phyloP scores from a whole-genome alignment of 1,284 basidiomycete species.

The Pterulicium gracile region DNA sequence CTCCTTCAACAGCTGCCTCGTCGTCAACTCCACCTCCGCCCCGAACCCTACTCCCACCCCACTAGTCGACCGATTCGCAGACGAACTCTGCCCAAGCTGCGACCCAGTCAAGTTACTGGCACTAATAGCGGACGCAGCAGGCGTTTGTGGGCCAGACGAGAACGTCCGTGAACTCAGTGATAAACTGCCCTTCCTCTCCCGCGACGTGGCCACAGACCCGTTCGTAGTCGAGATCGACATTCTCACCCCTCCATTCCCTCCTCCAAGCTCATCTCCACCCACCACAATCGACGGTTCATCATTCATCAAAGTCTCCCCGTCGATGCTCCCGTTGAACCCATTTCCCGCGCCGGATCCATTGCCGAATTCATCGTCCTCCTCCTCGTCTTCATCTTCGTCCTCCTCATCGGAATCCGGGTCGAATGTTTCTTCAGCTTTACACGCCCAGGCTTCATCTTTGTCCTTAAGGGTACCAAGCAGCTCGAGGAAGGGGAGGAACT shows the following conservation, averaged over 20 bases:
- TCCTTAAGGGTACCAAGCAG: constrained; percentile 48
- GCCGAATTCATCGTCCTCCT: constrained; percentile 8
- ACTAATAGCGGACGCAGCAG: no score
- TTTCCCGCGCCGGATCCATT: neutral
- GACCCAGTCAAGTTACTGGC: no score
- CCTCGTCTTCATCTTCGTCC: constrained; percentile 19
- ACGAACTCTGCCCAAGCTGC: neutral
- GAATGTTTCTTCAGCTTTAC: constrained; percentile 45
- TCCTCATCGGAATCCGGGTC: constrained; percentile 42
- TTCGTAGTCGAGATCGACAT: constrained; percentile 10
- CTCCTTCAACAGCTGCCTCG: constrained; percentile 53
- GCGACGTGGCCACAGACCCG: constrained; percentile 14
- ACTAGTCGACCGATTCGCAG: neutral
- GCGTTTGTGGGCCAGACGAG: constrained; percentile 15
- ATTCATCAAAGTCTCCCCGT: no score
- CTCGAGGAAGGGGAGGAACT: constrained; percentile 69
- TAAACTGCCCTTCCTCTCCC: constrained; percentile 58
- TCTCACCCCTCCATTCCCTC: no score
- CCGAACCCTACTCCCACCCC: neutral
- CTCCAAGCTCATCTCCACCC: no score
- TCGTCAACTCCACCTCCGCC: neutral
- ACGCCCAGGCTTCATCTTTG: constrained; percentile 58
- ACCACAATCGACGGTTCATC: no score
- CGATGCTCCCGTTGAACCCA: no score
- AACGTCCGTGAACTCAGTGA: constrained; percentile 36